Percentiles rank a stretch among this genome's conserved stretches.
Evolutionary conservation across 805 yeast genomes (phyloP).

Genomic region (Myxozyma kluyveri): DNA sequence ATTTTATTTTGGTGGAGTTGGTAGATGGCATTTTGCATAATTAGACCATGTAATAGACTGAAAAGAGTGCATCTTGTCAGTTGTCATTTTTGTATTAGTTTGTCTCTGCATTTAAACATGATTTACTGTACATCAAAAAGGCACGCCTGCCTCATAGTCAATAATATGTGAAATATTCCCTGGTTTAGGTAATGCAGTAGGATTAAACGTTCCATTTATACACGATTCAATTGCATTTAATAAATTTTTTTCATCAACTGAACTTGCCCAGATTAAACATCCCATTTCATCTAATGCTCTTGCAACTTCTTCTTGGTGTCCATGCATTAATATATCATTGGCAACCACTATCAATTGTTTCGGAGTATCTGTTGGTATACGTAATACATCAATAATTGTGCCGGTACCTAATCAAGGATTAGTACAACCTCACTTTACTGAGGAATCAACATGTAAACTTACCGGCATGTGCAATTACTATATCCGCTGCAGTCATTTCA

Average conservation of each 20-base stretch:
- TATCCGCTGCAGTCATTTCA: constrained; percentile 47
- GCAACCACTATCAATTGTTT: constrained; percentile 67
- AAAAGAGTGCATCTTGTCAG: too few species aligned
- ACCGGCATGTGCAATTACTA: constrained; percentile 84
- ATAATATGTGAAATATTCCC: constrained; percentile 1
- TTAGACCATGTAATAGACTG: too few species aligned
- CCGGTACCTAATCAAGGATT: constrained; percentile 68
- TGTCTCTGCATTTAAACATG: neutral
- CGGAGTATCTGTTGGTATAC: constrained; percentile 37
- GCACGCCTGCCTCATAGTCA: constrained; percentile 12
- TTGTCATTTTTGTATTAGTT: too few species aligned
- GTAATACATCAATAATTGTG: constrained; percentile 74
- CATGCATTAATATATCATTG: constrained; percentile 73
- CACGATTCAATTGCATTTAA: neutral
- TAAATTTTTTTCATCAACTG: neutral
- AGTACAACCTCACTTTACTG: too few species aligned
- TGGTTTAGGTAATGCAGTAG: neutral
- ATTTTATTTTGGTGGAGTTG: too few species aligned
- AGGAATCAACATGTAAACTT: neutral
- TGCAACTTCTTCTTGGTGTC: constrained; percentile 81
- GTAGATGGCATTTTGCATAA: too few species aligned
- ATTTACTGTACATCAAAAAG: neutral
- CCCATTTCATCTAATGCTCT: constrained; percentile 43
- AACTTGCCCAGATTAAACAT: constrained; percentile 4
- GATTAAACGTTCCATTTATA: neutral